phyloP scores from a whole-genome alignment of 73 alveolate species.

The Paramecium octaurelia region DNA sequence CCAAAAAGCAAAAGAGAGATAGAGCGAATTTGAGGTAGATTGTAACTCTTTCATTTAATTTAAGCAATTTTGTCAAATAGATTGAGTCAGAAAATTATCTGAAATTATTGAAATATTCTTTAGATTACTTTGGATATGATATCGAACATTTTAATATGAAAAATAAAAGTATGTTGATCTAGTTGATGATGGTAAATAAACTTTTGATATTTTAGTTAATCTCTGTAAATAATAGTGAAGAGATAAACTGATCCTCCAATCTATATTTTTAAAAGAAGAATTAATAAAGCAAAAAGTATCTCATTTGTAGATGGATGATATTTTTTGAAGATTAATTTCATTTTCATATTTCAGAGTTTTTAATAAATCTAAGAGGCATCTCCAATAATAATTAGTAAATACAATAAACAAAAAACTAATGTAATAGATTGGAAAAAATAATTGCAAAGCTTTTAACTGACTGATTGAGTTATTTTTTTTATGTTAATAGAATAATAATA shows the following conservation, averaged over 20 bases:
- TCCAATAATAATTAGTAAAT: too few relatives aligned
- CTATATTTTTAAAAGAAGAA: background rate
- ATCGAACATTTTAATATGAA: constrained; percentile 20
- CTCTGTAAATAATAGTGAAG: background rate
- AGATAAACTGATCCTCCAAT: background rate
- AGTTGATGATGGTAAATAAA: background rate
- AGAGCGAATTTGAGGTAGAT: background rate
- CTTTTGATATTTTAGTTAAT: background rate
- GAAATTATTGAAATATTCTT: background rate
- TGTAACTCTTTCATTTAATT: background rate
- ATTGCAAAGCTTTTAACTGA: too few relatives aligned
- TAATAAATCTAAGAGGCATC: too few relatives aligned
- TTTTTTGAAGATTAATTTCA: background rate
- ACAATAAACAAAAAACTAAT: too few relatives aligned
- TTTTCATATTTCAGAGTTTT: too few relatives aligned
- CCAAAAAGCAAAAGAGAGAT: background rate
- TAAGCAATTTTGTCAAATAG: background rate
- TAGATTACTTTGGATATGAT: constrained; percentile 11
- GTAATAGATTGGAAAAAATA: too few relatives aligned
- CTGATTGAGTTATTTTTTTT: too few relatives aligned
- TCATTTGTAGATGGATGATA: background rate
- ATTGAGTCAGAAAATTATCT: background rate
- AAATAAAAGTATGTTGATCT: background rate
- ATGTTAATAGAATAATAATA: too few relatives aligned
- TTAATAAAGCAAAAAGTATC: background rate